A percentile compares a stretch with the other conserved stretches of the same genome.
These are phyloP conservation scores for Fusarium falciforme DNA, from an alignment of 2,329 filamentous ascomycete genomes.

Conservation along the genomic window DNA sequence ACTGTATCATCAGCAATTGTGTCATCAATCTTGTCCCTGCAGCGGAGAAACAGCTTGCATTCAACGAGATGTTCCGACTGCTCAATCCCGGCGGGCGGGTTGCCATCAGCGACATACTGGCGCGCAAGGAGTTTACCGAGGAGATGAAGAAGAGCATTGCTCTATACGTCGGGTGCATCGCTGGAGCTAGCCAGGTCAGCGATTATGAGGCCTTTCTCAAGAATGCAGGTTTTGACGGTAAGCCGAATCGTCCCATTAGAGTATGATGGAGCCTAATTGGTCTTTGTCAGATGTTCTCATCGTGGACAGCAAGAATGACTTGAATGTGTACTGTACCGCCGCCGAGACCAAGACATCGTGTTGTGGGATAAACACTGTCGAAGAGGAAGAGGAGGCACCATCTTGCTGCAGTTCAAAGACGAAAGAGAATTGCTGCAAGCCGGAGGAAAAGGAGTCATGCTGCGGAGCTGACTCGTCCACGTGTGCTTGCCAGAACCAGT, in stretches of 20 bases:
- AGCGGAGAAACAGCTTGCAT: slow-evolving; percentile 48
- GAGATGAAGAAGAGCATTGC: slow-evolving; percentile 61
- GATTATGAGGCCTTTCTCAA: slow-evolving; percentile 65
- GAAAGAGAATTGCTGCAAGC: not conserved
- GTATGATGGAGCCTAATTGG: no score
- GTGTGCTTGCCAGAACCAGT: not conserved
- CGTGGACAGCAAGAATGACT: not conserved
- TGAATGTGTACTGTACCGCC: not conserved
- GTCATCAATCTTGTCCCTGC: slow-evolving; percentile 69
- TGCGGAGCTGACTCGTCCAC: not conserved
- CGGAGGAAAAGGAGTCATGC: not conserved
- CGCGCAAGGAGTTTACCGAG: slow-evolving; percentile 59
- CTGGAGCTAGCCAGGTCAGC: slow-evolving; percentile 63
- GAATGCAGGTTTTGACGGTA: slow-evolving; percentile 63
- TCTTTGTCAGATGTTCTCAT: not conserved
- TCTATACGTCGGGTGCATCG: slow-evolving; percentile 70
- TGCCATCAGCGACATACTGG: slow-evolving; percentile 70
- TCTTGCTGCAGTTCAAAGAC: no score
- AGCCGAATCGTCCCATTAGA: not conserved
- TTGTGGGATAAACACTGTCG: not conserved
- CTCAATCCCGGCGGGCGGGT: slow-evolving; percentile 68
- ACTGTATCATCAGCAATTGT: slow-evolving; percentile 71
- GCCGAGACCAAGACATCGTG: not conserved
- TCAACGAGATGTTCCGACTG: slow-evolving; percentile 68
- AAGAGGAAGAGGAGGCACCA: not conserved